These are phyloP conservation scores for Aspergillus quadricinctus DNA, from an alignment of 2,329 filamentous ascomycete species.

Conservation along the genomic window DNA sequence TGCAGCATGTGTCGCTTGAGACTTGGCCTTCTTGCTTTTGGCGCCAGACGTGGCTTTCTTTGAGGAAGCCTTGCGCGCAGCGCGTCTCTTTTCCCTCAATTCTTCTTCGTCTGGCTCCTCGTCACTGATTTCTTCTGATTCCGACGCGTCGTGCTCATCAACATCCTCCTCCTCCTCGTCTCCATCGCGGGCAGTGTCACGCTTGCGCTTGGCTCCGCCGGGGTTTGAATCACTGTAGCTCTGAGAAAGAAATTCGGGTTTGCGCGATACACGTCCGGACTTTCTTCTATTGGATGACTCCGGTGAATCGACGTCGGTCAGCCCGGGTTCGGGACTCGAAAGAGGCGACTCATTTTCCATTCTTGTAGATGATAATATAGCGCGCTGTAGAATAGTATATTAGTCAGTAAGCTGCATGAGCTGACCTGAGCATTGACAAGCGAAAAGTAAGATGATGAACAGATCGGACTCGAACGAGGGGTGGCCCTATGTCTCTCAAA, in stretches of 20 bases:
- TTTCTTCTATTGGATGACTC: slow-evolving; percentile 36
- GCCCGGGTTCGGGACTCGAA: slow-evolving; percentile 15
- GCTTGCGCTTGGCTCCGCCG: slow-evolving; percentile 49
- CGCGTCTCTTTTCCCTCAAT: slow-evolving; percentile 40
- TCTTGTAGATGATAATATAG: not conserved
- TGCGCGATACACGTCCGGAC: slow-evolving; percentile 42
- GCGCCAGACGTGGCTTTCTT: slow-evolving; percentile 33
- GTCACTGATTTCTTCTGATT: slow-evolving; percentile 35
- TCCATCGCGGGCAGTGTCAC: slow-evolving; percentile 34
- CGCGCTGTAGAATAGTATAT: not conserved
- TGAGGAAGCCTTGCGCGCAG: slow-evolving; percentile 27
- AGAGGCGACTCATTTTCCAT: slow-evolving; percentile 22
- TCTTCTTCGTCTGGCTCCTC: slow-evolving; percentile 48
- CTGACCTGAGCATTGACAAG: not conserved
- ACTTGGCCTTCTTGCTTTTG: slow-evolving; percentile 35
- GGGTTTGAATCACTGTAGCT: slow-evolving; percentile 24
- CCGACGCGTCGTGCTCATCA: slow-evolving; percentile 29
- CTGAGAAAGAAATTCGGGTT: slow-evolving; percentile 41
- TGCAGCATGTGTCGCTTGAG: slow-evolving; percentile 28
- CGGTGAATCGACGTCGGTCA: slow-evolving; percentile 16
- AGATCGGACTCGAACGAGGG: not conserved
- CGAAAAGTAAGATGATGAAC: not conserved
- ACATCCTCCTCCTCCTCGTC: slow-evolving; percentile 28
- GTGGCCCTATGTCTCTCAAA: not conserved
- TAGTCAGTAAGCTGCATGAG: not conserved